These are phyloP conservation scores for Coemansia umbellata DNA, from an alignment of 192 early-diverging fungal genomes.

Conservation along the genomic window DNA sequence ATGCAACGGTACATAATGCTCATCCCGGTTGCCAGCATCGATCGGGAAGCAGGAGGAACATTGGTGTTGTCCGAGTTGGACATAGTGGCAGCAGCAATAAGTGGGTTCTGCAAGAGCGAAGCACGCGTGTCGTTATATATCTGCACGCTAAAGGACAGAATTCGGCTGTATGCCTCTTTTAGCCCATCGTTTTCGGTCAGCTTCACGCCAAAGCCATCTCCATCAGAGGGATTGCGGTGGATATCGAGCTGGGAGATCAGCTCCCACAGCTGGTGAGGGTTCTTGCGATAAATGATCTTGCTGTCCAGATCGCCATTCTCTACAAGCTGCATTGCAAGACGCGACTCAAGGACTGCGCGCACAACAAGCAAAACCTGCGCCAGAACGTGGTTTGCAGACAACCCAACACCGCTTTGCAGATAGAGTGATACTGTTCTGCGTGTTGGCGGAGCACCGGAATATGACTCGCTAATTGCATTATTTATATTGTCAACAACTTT, in stretches of 20 bases:
- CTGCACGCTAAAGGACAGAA: slow-evolving; percentile 30
- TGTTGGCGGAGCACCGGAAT: not conserved
- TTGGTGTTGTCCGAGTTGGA: not conserved
- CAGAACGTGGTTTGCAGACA: slow-evolving; percentile 28
- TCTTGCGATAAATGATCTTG: slow-evolving; percentile 7
- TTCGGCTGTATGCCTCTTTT: slow-evolving; percentile 15
- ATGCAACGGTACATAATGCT: slow-evolving; percentile 27
- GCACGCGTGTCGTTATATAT: slow-evolving; percentile 13
- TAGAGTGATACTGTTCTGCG: slow-evolving; percentile 27
- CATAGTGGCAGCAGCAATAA: not conserved
- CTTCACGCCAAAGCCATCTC: not conserved
- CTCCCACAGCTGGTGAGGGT: slow-evolving; percentile 38
- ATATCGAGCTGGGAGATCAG: slow-evolving; percentile 19
- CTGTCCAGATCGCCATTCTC: slow-evolving; percentile 10
- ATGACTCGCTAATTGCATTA: slow-evolving; percentile 11
- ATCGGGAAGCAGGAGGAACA: not conserved
- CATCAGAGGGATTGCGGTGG: not conserved
- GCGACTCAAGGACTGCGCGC: slow-evolving; percentile 46
- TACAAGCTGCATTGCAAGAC: slow-evolving; percentile 23
- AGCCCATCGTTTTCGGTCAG: not conserved
- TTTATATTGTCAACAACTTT: slow-evolving; percentile 10
- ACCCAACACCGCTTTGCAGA: slow-evolving; percentile 11
- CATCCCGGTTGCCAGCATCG: slow-evolving; percentile 7
- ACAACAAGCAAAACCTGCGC: slow-evolving; percentile 31
- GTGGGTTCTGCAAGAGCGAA: not conserved